These are phyloP conservation scores for Hysterium pulicare DNA, from an alignment of 2,329 filamentous ascomycete species.

Conservation along the genomic window DNA sequence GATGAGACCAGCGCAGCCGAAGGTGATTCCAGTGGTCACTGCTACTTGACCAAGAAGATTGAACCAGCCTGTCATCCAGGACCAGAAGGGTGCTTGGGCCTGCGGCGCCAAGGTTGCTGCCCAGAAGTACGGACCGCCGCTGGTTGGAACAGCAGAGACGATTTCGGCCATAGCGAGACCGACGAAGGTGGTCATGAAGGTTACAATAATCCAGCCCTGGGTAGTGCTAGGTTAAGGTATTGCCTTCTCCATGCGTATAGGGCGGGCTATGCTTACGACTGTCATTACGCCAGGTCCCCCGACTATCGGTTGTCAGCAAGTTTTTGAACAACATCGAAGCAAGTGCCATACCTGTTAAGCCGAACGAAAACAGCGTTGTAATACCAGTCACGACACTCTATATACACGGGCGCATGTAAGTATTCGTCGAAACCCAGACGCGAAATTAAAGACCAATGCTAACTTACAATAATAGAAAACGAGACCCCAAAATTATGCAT, in stretches of 20 bases:
- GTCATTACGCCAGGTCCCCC: constrained; percentile 56
- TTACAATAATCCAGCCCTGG: constrained; percentile 26
- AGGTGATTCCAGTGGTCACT: constrained; percentile 49
- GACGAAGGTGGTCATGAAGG: constrained; percentile 55
- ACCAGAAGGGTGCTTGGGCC: constrained; percentile 43
- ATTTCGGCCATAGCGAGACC: constrained; percentile 58
- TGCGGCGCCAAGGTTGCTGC: constrained; percentile 55
- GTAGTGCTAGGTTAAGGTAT: neutral
- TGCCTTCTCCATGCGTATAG: neutral
- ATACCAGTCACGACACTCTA: constrained; percentile 59
- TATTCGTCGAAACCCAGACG: constrained; percentile 4
- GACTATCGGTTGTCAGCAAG: constrained; percentile 51
- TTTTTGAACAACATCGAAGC: too few relatives aligned
- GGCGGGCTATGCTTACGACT: neutral
- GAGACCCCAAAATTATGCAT: constrained; percentile 61
- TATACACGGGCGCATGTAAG: neutral
- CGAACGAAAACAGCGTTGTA: constrained; percentile 52
- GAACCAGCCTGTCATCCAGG: constrained; percentile 51
- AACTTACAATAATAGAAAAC: constrained; percentile 57
- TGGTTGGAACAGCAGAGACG: constrained; percentile 57
- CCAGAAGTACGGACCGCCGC: constrained; percentile 61
- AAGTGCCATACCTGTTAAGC: neutral
- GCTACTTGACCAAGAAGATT: constrained; percentile 50
- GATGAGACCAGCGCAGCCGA: constrained; percentile 46
- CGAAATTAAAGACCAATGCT: neutral